Percentiles rank a stretch among this genome's conserved stretches.
These are phyloP conservation scores for Pseudopediastrum boryanum DNA, from an alignment of 139 green algal species.

Conservation along the genomic window DNA sequence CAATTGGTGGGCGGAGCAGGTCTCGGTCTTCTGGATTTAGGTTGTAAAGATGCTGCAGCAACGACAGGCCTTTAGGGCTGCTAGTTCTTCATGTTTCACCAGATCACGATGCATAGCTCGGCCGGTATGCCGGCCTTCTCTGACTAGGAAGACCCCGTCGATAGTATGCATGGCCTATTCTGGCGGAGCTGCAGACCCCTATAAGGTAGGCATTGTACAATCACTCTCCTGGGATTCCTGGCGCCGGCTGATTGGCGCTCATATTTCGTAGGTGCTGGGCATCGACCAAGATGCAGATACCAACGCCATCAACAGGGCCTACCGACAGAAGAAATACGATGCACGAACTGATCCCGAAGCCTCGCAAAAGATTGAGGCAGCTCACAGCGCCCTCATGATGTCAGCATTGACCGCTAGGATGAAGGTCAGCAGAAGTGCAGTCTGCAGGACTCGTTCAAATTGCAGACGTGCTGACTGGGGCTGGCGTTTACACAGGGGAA, in stretches of 20 bases:
- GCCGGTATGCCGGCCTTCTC: too few relatives aligned
- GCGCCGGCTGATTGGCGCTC: neutral
- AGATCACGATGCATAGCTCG: neutral
- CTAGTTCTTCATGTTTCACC: neutral
- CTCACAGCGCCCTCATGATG: constrained; percentile 55
- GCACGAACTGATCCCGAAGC: constrained; percentile 33
- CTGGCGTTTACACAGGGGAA: constrained; percentile 7
- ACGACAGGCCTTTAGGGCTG: neutral
- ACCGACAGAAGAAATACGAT: constrained; percentile 46
- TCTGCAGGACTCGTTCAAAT: neutral
- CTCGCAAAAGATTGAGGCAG: constrained; percentile 49
- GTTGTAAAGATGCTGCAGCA: neutral
- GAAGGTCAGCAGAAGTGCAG: constrained; percentile 31
- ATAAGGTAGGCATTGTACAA: neutral
- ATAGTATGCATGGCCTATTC: neutral
- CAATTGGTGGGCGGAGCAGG: too few relatives aligned
- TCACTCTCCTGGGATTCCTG: neutral
- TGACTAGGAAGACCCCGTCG: neutral
- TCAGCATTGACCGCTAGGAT: constrained; percentile 42
- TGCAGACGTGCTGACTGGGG: too few relatives aligned
- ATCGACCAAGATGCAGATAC: constrained; percentile 44
- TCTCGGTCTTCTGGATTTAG: too few relatives aligned
- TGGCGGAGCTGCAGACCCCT: neutral
- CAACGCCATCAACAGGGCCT: constrained; percentile 48
- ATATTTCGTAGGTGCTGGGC: constrained; percentile 49